Base-by-base conservation (phyloP, 768 basidiomycete genomes). In the Kwoniella bestiolae region DNA sequence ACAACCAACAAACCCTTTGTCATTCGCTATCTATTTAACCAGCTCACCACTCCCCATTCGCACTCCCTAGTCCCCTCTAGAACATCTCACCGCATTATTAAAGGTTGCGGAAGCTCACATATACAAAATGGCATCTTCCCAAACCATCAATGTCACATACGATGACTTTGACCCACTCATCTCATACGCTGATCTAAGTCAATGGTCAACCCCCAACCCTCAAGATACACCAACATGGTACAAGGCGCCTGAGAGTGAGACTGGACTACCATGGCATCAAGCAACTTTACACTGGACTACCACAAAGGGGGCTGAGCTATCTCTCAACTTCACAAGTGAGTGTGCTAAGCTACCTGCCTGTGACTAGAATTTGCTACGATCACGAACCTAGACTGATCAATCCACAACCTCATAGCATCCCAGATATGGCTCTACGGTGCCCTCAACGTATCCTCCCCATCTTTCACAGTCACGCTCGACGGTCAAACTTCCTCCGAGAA, bases 161-260 rank as follows among this genome's bases (percentile, higher is more conserved):
- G 81, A 82, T 56, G 81, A 82, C 66, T 82, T 80, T 64, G 81
- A 82, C 56, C 77, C 81, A 1, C 50, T 75, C 1, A 57, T 82
- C 63, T 31, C 34, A 3, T 78, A 72, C 45, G 47, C 65, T 7
- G 69, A 79, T 51, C 71, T 74, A 23, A 58, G 47, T 1, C 69
- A 78, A 28, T 82, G 81, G 81, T 47, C 60, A 4, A 80, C 81
- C 3, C 81, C 81, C 7, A 71, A 82, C 64, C 81, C 81, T 1
- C 74, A 76, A 31, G 63, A 69, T 51, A 61, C 79, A 29, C 77
- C 81, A 4, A 66, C 68, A 3, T 76, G 76, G 73, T 79, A 72
- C 51, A 77, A 76, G 51, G 65, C 66, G 14, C 60, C 60, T 12
- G 31, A 58, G 18, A 66, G 65, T 16, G 76, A 70, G 26, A 75